Evolutionary conservation across 768 basidiomycete genomes (phyloP).

Genomic region (Phylloporus sp.): DNA sequence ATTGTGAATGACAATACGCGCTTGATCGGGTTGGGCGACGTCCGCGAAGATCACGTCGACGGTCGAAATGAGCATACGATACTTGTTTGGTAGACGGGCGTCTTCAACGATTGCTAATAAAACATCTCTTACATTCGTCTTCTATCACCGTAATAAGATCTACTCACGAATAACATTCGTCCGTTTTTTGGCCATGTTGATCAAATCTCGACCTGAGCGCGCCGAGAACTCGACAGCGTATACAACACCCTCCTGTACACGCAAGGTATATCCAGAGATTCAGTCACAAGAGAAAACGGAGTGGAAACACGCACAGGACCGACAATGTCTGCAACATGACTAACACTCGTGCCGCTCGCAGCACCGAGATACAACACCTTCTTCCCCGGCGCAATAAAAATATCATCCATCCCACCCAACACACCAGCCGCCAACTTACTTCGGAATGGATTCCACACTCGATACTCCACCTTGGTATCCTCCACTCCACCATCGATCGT

Average conservation of each 20-base stretch:
- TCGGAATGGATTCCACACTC: slow-evolving; percentile 99
- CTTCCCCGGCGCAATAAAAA: slow-evolving; percentile 88
- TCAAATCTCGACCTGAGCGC: slow-evolving; percentile 94
- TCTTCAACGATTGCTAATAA: slow-evolving; percentile 89
- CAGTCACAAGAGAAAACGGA: slow-evolving; percentile 4
- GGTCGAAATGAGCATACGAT: slow-evolving; percentile 92
- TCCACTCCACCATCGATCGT: slow-evolving; percentile 73
- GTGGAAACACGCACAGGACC: slow-evolving; percentile 66
- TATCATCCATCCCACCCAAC: slow-evolving; percentile 89
- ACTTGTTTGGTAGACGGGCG: slow-evolving; percentile 92
- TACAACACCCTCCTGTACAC: slow-evolving; percentile 82
- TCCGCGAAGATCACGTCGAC: slow-evolving; percentile 99
- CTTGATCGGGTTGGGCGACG: slow-evolving; percentile 98
- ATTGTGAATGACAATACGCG: slow-evolving; percentile 91
- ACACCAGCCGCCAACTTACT: slow-evolving; percentile 96
- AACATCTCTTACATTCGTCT: neutral
- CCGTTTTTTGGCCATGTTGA: slow-evolving; percentile 99
- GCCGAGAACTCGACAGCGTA: slow-evolving; percentile 99
- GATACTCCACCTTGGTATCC: slow-evolving; percentile 89
- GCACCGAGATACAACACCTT: slow-evolving; percentile 98
- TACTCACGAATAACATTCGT: slow-evolving; percentile 96
- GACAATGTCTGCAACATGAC: slow-evolving; percentile 98
- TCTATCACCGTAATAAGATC: neutral
- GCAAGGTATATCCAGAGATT: neutral
- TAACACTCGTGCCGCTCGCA: slow-evolving; percentile 95